Evolutionary conservation across 192 early-diverging fungal species (phyloP).

Genomic region (Coemansia nantahalensis): DNA sequence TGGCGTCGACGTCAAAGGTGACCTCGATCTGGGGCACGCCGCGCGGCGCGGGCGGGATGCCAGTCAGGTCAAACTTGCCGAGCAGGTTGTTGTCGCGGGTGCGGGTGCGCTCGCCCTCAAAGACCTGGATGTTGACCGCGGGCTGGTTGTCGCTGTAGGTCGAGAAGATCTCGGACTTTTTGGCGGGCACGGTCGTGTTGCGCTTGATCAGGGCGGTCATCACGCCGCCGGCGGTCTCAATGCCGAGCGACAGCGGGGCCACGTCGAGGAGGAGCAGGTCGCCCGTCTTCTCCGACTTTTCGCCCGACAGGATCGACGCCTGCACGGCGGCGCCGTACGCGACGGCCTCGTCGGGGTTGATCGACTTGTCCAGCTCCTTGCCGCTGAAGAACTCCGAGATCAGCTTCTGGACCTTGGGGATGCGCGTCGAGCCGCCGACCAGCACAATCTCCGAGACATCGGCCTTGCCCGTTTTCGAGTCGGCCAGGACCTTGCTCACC

Average conservation of each 20-base stretch:
- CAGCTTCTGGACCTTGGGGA: constrained; percentile 98
- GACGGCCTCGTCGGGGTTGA: constrained; percentile 99
- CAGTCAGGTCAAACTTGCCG: constrained; percentile 97
- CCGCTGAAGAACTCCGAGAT: constrained; percentile 98
- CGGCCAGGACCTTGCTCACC: constrained; percentile 94
- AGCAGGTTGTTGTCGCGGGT: constrained; percentile 99
- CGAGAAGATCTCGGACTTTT: constrained; percentile 98
- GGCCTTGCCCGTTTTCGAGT: constrained; percentile 94
- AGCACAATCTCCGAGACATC: constrained; percentile 92
- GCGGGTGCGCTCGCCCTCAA: constrained; percentile 95
- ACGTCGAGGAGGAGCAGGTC: constrained; percentile 94
- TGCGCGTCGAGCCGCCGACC: constrained; percentile 98
- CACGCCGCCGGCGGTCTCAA: constrained; percentile 98
- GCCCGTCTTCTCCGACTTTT: constrained; percentile 94
- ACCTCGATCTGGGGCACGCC: constrained; percentile 98
- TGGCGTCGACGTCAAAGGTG: constrained; percentile 95
- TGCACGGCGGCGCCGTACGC: constrained; percentile 99
- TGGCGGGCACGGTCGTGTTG: constrained; percentile 96
- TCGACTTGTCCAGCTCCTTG: constrained; percentile 98
- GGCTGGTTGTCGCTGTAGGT: constrained; percentile 99
- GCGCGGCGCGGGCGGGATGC: constrained; percentile 95
- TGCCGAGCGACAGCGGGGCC: constrained; percentile 95
- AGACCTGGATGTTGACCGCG: constrained; percentile 96
- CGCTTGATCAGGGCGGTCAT: constrained; percentile 98
- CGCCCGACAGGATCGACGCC: constrained; percentile 95